Evolutionary conservation across 1,284 basidiomycete species (phyloP).

Genomic region (Cystobasidium slooffiae): DNA sequence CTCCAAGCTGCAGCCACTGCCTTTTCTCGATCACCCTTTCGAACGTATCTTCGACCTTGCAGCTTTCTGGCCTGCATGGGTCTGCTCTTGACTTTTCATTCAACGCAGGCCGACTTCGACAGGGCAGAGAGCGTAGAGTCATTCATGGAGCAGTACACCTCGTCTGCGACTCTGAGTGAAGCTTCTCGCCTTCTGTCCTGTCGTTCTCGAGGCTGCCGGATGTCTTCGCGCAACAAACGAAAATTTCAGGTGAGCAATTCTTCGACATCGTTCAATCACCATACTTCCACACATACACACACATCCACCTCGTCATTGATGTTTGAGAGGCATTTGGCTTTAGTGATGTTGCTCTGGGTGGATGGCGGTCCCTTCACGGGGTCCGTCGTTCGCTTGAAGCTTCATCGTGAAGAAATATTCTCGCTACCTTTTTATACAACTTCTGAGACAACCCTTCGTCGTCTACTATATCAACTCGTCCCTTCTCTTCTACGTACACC

Average conservation of each 20-base stretch:
- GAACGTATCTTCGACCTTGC: not conserved
- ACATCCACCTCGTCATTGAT: conserved; percentile 27
- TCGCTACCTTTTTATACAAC: conserved; percentile 44
- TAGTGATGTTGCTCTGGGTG: conserved; percentile 36
- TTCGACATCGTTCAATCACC: not conserved
- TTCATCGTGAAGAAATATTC: conserved; percentile 44
- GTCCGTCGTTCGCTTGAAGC: conserved; percentile 1
- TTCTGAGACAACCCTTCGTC: conserved; percentile 24
- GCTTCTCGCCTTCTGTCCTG: not conserved
- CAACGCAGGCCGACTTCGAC: not conserved
- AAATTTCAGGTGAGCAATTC: conserved; percentile 18
- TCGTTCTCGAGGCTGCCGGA: not conserved
- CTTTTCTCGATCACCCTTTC: not conserved
- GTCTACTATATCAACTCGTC: not conserved
- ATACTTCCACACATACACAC: not conserved
- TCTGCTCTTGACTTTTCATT: not conserved
- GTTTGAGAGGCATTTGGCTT: conserved; percentile 46
- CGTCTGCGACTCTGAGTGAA: not conserved
- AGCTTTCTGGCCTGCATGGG: not conserved
- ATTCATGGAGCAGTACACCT: not conserved
- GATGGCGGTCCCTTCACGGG: not conserved
- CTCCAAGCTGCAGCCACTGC: conserved; percentile 1
- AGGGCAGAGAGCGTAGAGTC: no score
- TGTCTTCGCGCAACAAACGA: not conserved
- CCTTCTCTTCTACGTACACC: not conserved